phyloP scores from a whole-genome alignment of 345 rosid species.

The Leavenworthia alabamica region DNA sequence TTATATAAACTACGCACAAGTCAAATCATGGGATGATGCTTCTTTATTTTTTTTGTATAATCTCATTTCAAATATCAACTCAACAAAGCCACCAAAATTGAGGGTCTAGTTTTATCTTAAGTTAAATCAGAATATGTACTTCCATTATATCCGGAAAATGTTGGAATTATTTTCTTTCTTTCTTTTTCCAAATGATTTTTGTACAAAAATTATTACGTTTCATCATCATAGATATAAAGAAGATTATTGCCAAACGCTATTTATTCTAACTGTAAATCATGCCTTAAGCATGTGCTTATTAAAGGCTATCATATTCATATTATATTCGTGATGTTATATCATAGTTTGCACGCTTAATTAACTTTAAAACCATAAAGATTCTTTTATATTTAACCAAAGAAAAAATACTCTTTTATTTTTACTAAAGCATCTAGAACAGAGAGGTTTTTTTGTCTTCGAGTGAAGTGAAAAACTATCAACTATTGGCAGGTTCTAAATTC shows the following conservation, averaged over 20 bases:
- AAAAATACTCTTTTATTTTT: neutral
- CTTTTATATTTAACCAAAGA: neutral
- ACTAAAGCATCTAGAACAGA: constrained; percentile 12
- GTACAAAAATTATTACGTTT: constrained; percentile 8
- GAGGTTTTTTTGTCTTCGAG: neutral
- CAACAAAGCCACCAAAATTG: constrained; percentile 19
- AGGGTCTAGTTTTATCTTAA: constrained; percentile 6
- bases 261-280: constrained; percentile 18
- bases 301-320: constrained; percentile 13
- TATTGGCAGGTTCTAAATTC: constrained; percentile 25
- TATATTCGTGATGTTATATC: constrained; percentile 12
- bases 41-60: constrained; percentile 30
- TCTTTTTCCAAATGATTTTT: neutral
- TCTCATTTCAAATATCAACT: constrained; percentile 27
- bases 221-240: constrained; percentile 5
- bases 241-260: constrained; percentile 9
- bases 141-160: constrained; percentile 1
- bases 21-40: constrained; percentile 27
- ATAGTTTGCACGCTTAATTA: constrained; percentile 26
- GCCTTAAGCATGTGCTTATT: constrained; percentile 12
- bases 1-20: constrained; percentile 4
- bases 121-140: constrained; percentile 17
- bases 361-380: too few relatives aligned
- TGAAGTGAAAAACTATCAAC: constrained; percentile 13
- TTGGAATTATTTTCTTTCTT: neutral